Conservation (phyloP, 2,329 filamentous ascomycete species). For the Colletotrichum endophyticum region DNA sequence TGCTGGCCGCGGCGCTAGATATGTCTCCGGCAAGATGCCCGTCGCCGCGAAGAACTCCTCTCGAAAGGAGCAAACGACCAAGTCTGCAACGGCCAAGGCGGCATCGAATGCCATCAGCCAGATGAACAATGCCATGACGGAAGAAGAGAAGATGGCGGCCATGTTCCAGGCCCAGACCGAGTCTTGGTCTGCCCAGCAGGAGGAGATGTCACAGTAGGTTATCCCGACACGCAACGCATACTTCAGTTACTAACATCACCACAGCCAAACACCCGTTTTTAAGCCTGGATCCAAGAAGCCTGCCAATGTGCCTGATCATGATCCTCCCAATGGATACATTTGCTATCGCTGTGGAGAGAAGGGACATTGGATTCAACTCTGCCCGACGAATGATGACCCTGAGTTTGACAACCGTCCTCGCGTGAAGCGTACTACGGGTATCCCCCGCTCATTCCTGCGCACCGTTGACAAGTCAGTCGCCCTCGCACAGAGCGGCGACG, state of each 20-base stretch:
- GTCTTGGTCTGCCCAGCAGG: slow-evolving; percentile 92
- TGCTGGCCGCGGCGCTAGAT: slow-evolving; percentile 88
- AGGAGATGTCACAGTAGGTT: slow-evolving; percentile 84
- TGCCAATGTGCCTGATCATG: slow-evolving; percentile 85
- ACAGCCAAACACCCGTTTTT: slow-evolving; percentile 65
- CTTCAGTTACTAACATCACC: slow-evolving; percentile 31
- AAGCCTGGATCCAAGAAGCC: slow-evolving; percentile 69
- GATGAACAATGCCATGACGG: slow-evolving; percentile 82
- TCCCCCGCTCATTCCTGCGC: slow-evolving; percentile 93
- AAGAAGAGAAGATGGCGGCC: slow-evolving; percentile 91
- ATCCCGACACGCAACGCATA: not conserved
- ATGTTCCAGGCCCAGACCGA: slow-evolving; percentile 91
- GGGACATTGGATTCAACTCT: slow-evolving; percentile 99
- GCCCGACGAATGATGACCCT: slow-evolving; percentile 97
- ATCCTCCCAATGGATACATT: slow-evolving; percentile 91
- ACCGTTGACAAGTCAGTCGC: slow-evolving; percentile 91
- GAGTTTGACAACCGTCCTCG: slow-evolving; percentile 92
- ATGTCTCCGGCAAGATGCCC: slow-evolving; percentile 96
- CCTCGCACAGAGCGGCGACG: slow-evolving; percentile 74
- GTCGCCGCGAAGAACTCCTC: slow-evolving; percentile 82
- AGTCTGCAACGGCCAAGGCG: slow-evolving; percentile 60
- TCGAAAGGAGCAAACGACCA: slow-evolving; percentile 66
- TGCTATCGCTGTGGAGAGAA: slow-evolving; percentile 97
- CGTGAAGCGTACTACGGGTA: slow-evolving; percentile 95
- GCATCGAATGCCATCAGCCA: slow-evolving; percentile 63